These are phyloP conservation scores for Sphagnum magellanicum DNA, from an alignment of 228 moss, liverwort and hornwort species.

Conservation along the genomic window DNA sequence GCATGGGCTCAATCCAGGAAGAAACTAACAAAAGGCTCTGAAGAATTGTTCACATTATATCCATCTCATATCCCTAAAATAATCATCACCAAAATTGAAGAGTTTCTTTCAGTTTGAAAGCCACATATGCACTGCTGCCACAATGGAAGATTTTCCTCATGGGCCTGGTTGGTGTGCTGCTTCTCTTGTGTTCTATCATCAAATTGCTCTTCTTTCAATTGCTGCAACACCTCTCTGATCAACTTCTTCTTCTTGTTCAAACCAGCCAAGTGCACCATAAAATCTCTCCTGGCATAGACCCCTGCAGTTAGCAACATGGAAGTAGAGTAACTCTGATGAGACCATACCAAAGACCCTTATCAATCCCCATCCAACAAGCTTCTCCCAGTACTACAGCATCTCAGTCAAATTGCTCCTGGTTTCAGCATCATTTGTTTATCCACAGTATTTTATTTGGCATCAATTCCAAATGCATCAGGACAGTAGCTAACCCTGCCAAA, in stretches of 20 bases:
- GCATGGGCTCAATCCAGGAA: not conserved
- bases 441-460: not conserved
- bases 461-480: not conserved
- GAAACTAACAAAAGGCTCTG: not conserved
- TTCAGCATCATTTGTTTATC: not conserved
- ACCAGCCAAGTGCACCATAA: slow-evolving; percentile 97
- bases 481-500: slow-evolving; percentile 71
- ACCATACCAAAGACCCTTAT: not conserved
- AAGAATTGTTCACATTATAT: not conserved
- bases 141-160: slow-evolving; percentile 24
- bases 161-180: slow-evolving; percentile 10
- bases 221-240: slow-evolving; percentile 72
- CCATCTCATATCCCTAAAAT: not conserved
- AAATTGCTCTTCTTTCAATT: slow-evolving; percentile 28
- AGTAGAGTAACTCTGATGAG: not conserved
- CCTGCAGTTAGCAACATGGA: slow-evolving; percentile 35
- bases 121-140: slow-evolving; percentile 11
- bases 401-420: too few species aligned
- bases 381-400: not conserved
- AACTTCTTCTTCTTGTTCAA: slow-evolving; percentile 90
- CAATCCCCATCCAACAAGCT: not conserved
- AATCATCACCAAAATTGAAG: not conserved
- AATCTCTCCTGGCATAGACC: slow-evolving; percentile 91
- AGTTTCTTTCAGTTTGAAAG: not conserved
- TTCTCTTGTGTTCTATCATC: slow-evolving; percentile 2